Percentiles rank a stretch among this genome's conserved stretches.
Evolutionary conservation across 2,329 filamentous ascomycete species (phyloP).

Genomic region (Fusarium illudens): DNA sequence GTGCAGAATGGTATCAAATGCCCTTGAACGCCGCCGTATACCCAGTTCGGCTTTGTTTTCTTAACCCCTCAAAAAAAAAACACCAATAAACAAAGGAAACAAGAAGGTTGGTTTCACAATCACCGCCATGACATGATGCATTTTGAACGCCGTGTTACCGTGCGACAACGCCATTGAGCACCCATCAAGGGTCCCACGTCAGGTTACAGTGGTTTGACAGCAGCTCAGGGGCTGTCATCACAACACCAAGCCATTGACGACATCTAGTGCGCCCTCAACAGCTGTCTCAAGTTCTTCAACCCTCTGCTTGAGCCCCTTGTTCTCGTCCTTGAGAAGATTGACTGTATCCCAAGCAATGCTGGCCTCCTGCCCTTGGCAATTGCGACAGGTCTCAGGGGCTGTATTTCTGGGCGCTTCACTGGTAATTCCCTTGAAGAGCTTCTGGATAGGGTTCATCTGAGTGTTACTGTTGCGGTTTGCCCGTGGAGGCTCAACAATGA

Average conservation of each 20-base stretch:
- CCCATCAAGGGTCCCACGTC: conserved; percentile 19
- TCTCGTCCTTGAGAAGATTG: conserved; percentile 68
- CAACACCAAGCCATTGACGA: conserved; percentile 64
- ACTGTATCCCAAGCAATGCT: conserved; percentile 73
- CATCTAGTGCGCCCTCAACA: conserved; percentile 68
- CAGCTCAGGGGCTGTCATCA: conserved; percentile 22
- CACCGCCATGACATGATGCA: conserved; percentile 6
- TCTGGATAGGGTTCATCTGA: conserved; percentile 51
- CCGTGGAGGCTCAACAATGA: conserved; percentile 39
- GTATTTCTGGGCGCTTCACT: conserved; percentile 44
- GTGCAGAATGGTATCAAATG: conserved; percentile 43
- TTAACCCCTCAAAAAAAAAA: conserved; percentile 17
- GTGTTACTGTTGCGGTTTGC: conserved; percentile 45
- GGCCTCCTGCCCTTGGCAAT: conserved; percentile 66
- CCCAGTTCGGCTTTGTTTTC: conserved; percentile 13
- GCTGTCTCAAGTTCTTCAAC: conserved; percentile 67
- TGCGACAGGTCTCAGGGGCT: conserved; percentile 53
- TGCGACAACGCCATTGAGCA: conserved; percentile 16
- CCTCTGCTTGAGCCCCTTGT: conserved; percentile 66
- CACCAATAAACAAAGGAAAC: conserved; percentile 23
- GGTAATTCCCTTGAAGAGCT: conserved; percentile 54
- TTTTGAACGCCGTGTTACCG: conserved; percentile 17
- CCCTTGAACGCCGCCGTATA: conserved; percentile 34
- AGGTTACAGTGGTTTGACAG: conserved; percentile 4
- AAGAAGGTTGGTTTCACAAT: conserved; percentile 5